Evolutionary conservation across 2,329 filamentous ascomycete species (phyloP).

Genomic region (Teratosphaeria gauchensis): DNA sequence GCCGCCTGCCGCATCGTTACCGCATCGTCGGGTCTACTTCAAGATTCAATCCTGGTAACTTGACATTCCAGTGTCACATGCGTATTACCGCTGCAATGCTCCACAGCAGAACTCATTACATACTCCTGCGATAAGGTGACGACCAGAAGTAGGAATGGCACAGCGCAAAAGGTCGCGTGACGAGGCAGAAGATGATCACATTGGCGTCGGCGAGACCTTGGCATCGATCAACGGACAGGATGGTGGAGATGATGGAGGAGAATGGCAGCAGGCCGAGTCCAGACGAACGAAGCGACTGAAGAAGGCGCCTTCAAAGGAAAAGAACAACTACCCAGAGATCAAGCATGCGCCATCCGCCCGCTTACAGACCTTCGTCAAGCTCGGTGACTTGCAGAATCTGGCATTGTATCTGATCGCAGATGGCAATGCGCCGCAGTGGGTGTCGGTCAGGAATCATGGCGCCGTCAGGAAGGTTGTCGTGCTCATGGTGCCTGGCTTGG

Average conservation of each 20-base stretch:
- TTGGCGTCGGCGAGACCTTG: slow-evolving; percentile 19
- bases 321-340: slow-evolving; percentile 44
- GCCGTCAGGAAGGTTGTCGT: slow-evolving; percentile 66
- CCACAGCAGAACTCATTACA: background rate
- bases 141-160: slow-evolving; percentile 8
- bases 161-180: slow-evolving; percentile 20
- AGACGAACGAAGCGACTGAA: slow-evolving; percentile 16
- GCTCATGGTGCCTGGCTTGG: slow-evolving; percentile 84
- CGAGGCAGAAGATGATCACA: slow-evolving; percentile 11
- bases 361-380: slow-evolving; percentile 46
- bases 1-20: background rate
- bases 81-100: background rate
- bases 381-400: slow-evolving; percentile 49
- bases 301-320: slow-evolving; percentile 14
- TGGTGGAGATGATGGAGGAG: slow-evolving; percentile 12
- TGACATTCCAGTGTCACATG: background rate
- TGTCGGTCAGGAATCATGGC: slow-evolving; percentile 47
- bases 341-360: slow-evolving; percentile 44
- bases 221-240: slow-evolving; percentile 16
- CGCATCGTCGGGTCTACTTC: background rate
- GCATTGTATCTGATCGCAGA: slow-evolving; percentile 54
- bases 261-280: slow-evolving; percentile 20
- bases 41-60: background rate
- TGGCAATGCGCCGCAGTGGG: slow-evolving; percentile 53
- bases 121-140: background rate